Evolutionary conservation across 768 basidiomycete species (phyloP), one percentile per base, ranked within the genome.

Genomic region (Xanthoconium purpureum): DNA sequence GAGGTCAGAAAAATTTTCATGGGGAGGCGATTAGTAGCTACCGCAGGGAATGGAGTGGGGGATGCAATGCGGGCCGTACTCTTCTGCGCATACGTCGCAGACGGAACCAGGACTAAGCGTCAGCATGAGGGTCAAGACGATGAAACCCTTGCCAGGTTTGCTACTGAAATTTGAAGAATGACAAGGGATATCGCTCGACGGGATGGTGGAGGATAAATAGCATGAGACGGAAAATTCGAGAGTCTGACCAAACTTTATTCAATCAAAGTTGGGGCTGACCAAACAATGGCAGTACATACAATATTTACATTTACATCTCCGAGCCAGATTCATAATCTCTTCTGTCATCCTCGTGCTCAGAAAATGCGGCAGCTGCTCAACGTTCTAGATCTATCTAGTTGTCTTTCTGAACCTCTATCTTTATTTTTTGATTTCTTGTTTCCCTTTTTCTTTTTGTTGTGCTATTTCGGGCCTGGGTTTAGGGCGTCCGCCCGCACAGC

Each of bases 81-180:
- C 88, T 75, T 91, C 89, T 67, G 89, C 89, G 79, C 89, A 91
- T 69, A 91, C 89, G 80, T 91, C 89, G 85, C 89, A 91, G 72
- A 85, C 80, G 72, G 87, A 90, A 74, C 87, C 87, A 73, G 87
- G 83, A 77, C 77, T 80, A 69, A 91, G 87, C 71, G 89, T 87
- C 77, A 91, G 83, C 89, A 91, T 91, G 70, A 69, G 66, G 67
- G 69, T 70, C 71, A 72, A 73, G 71, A 67, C 73, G 68, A 67
- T 67, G 60, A 71, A 64, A 70, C 72, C 72, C 72, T 71, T 70
- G 69, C 65, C 70, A 72, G 66, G 71, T 72, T 69, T 68, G 72
- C 67, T 71, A 64, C 32, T 46, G 45, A 65, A 72, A 66, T 63
- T 62, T 74, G 74, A 69, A 62, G 59, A 71, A 64, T 71, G 78